Evolutionary conservation across 352 stramenopile genomes (phyloP), one percentile per base, ranked within the genome.

Genomic region (Pythium insidiosum): DNA sequence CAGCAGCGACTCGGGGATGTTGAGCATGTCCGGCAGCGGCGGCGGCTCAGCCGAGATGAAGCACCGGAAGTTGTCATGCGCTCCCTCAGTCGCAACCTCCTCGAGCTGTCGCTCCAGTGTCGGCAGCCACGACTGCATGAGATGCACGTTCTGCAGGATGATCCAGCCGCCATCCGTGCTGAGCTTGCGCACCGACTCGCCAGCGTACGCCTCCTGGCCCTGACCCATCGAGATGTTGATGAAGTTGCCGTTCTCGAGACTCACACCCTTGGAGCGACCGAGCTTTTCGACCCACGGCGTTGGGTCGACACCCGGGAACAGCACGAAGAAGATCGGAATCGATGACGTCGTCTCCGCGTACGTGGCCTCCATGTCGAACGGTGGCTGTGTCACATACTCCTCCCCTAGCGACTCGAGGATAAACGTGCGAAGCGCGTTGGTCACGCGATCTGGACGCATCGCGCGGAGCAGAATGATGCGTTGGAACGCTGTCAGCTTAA

Each of bases 91-190:
- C 30, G 84, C 72, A 20, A 91, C 67, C 48, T 94, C 78, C 55
- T 98, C 91, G 12, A 98, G 65, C 52, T 98, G 77, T 4, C 88
- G 70, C 54, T 98, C 92, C 0, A 98, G 67, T 24, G 71, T 85
- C 2, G 90, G 88, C n/a, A 98, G 75, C 92, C 94, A 98, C 19
- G 81, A 94, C 43, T 96, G 85, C 92, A 98, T 98, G 34, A 98
- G 63, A 50, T 98, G 93, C 19, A 96, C 90, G 53, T 97, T 97
- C 56, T 97, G 86, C 21, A 98, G 64, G 50, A 98, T 97, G 42
- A 98, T 95, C 94, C 92, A 98, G 10, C 92, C 87, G 18, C 94
- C 94, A 20, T 86, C 74, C 5, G 89, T 93, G 18, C 89, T 95
- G 28, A 96, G 80, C 39, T 76, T 80, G 56, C 95, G 91, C 19